Conservation (phyloP, 768 basidiomycete species). For the Boletales sp. region DNA sequence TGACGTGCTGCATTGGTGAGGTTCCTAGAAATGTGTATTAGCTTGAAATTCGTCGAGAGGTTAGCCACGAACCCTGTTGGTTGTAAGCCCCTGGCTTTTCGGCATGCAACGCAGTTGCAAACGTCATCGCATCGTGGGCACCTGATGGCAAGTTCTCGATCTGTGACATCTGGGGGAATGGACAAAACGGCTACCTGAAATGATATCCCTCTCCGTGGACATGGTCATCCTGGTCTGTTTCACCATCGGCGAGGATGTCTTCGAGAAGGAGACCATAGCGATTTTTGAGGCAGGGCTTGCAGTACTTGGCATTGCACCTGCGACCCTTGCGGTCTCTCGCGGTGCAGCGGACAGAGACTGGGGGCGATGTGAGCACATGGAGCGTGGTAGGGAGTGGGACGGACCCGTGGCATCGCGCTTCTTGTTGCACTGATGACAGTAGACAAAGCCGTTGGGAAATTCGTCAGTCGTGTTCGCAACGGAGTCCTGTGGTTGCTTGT, state of each 20-base stretch:
- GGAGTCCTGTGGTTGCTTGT: conserved; percentile 28
- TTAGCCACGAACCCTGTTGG: conserved; percentile 49
- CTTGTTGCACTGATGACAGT: conserved; percentile 72
- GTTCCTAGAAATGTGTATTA: conserved; percentile 30
- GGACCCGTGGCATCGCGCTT: conserved; percentile 53
- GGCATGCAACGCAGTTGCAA: conserved; percentile 67
- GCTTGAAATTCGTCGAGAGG: conserved; percentile 1
- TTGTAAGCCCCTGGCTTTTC: conserved; percentile 58
- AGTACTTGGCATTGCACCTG: conserved; percentile 58
- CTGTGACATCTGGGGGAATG: conserved; percentile 4
- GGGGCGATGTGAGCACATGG: conserved; percentile 3
- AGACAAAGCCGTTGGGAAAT: conserved; percentile 39
- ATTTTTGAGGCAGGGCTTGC: conserved; percentile 63
- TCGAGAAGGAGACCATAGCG: conserved; percentile 47
- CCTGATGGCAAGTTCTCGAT: conserved; percentile 34
- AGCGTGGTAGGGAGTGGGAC: conserved; percentile 12
- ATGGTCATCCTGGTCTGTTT: conserved; percentile 25
- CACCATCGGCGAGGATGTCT: conserved; percentile 42
- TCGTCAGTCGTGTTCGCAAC: conserved; percentile 22
- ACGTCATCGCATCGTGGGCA: conserved; percentile 65
- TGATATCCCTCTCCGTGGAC: conserved; percentile 34
- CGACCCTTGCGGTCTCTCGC: conserved; percentile 29
- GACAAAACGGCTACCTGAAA: conserved; percentile 46
- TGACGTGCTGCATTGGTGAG: conserved; percentile 36
- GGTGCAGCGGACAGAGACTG: conserved; percentile 40